phyloP scores from a whole-genome alignment of 2,329 filamentous ascomycete species.

The Scedosporium minutisporum region DNA sequence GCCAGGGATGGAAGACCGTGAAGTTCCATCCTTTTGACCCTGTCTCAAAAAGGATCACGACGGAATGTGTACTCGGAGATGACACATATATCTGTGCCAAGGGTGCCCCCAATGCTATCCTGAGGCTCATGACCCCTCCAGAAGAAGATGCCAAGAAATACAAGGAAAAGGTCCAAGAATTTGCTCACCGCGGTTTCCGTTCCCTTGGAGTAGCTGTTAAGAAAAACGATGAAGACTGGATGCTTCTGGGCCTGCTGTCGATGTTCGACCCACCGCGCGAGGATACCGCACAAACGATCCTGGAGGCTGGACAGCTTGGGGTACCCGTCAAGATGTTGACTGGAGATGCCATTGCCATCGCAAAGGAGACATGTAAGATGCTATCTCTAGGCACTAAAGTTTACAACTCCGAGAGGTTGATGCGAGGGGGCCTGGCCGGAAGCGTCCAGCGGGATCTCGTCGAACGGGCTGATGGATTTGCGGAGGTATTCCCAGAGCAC shows the following conservation, averaged over 20 bases:
- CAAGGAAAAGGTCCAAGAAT: slow-evolving; percentile 64
- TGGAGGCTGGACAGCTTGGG: slow-evolving; percentile 66
- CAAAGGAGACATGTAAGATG: slow-evolving; percentile 77
- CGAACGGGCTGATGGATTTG: slow-evolving; percentile 64
- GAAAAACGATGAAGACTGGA: slow-evolving; percentile 66
- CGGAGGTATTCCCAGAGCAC: slow-evolving; percentile 66
- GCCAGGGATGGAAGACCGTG: slow-evolving; percentile 65
- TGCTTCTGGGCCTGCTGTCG: slow-evolving; percentile 65
- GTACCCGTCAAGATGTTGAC: slow-evolving; percentile 75
- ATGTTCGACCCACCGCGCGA: slow-evolving; percentile 75
- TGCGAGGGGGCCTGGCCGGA: slow-evolving; percentile 64
- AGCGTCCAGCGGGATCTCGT: slow-evolving; percentile 68
- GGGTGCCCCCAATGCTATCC: slow-evolving; percentile 67
- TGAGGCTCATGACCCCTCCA: slow-evolving; percentile 58
- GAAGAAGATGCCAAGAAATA: slow-evolving; percentile 56
- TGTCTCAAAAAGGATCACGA: slow-evolving; percentile 70
- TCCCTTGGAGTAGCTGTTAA: slow-evolving; percentile 71
- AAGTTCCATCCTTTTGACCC: slow-evolving; percentile 73
- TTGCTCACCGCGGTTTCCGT: slow-evolving; percentile 71
- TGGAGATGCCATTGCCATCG: slow-evolving; percentile 70
- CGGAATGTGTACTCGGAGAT: slow-evolving; percentile 57
- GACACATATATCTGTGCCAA: slow-evolving; percentile 66
- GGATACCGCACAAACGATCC: slow-evolving; percentile 68
- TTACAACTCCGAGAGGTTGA: slow-evolving; percentile 70
- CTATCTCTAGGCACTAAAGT: slow-evolving; percentile 70